Evolutionary conservation across 2,329 filamentous ascomycete species (phyloP), one percentile per base, ranked within the genome.

Genomic region (Nigrospora sphaerica): DNA sequence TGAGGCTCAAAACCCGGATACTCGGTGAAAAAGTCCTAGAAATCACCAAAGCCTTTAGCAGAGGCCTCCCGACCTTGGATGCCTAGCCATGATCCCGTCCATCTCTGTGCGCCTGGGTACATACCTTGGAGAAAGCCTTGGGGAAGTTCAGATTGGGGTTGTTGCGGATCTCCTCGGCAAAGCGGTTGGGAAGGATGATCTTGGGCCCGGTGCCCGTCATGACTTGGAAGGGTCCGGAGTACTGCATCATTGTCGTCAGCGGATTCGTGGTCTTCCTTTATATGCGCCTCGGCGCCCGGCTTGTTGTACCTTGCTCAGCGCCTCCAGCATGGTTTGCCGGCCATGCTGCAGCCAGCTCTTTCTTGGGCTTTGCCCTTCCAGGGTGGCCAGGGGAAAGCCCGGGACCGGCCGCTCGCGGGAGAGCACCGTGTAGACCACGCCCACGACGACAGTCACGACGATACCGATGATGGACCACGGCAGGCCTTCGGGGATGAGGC

Each of bases 121-220:
- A 33, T 54, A 67, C 65, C 45, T 59, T 62, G n/a, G 52, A 44
- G 39, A 68, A 65, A 7, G 62, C 60, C 37, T 58, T 60, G 36
- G 59, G 51, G 42, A 68, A 65, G 48, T 59, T 55, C 39, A 68
- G 49, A 16, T 52, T 48, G 1, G 60, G 59, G 28, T 63, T 53
- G 51, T 62, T 67, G 39, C 63, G 62, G 16, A 66, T 49, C 51
- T 68, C 65, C 18, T 68, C 60, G 11, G 61, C 61, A 37, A 57
- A 59, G 32, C 47, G 54, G 31, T 61, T 63, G 2, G 63, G 62
- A 38, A 66, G 31, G 32, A 66, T 46, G 46, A 63, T 60, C 47
- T 61, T 63, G 2, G 60, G 60, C 4, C 60, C 61, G 0, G 60
- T 61, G 17, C 59, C 58, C 1, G 59, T 60, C 48, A 64, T 57